A percentile compares a stretch with the other conserved stretches of the same genome.
Evolutionary conservation across 352 stramenopile genomes (phyloP).

Genomic region (Ophiocytium majus): DNA sequence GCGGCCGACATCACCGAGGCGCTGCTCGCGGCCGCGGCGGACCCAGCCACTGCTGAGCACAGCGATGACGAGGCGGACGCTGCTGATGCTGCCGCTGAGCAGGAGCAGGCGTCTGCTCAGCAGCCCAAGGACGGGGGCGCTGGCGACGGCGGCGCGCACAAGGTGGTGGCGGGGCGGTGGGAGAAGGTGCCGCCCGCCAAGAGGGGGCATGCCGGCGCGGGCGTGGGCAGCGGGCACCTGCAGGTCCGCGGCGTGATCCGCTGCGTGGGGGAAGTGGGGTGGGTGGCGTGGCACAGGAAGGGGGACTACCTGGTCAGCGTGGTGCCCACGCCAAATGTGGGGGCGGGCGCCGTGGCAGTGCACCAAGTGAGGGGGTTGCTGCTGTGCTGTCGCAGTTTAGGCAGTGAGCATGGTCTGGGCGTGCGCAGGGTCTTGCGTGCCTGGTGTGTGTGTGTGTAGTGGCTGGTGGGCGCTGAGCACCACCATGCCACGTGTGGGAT

Average conservation of each 20-base stretch:
- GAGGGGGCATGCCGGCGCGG: conserved; percentile 66
- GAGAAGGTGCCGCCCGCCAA: conserved; percentile 66
- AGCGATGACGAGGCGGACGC: neutral
- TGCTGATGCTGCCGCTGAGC: neutral
- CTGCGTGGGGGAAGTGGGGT: conserved; percentile 74
- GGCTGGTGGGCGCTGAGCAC: too few species aligned
- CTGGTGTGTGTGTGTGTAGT: conserved; percentile 16
- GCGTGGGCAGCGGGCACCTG: conserved; percentile 61
- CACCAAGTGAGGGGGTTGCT: conserved; percentile 74
- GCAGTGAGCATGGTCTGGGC: too few species aligned
- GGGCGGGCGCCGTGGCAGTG: conserved; percentile 86
- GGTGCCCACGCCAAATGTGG: conserved; percentile 62
- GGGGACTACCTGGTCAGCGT: conserved; percentile 97
- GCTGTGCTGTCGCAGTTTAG: too few species aligned
- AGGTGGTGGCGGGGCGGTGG: conserved; percentile 54
- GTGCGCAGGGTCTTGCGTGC: too few species aligned
- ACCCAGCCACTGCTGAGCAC: conserved; percentile 32
- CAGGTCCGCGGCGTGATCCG: conserved; percentile 23
- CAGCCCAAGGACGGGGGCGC: conserved; percentile 47
- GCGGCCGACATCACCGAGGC: conserved; percentile 90
- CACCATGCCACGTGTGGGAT: too few species aligned
- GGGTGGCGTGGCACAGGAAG: conserved; percentile 95
- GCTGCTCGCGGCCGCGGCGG: conserved; percentile 77
- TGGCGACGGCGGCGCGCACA: conserved; percentile 62
- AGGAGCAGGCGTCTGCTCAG: conserved; percentile 7